Evolutionary conservation across 257 asterid species (phyloP).

Genomic region (Solanum etuberosum): DNA sequence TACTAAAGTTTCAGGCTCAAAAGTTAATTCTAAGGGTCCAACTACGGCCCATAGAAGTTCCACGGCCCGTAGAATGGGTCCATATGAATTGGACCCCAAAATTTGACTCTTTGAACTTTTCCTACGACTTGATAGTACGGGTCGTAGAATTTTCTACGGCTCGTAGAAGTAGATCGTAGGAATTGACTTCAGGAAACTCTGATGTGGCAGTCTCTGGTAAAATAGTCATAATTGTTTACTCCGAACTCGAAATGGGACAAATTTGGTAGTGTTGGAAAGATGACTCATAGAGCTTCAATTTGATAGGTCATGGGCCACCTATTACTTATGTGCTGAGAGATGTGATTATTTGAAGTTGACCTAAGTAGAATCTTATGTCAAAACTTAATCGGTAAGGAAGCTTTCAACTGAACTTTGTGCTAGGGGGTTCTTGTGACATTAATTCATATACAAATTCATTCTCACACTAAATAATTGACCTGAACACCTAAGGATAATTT

Average conservation of each 20-base stretch:
- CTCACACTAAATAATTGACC: no score
- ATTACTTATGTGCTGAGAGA: no score
- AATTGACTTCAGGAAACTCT: not conserved
- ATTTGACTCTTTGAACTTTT: not conserved
- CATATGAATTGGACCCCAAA: not conserved
- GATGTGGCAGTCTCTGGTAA: not conserved
- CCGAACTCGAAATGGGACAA: not conserved
- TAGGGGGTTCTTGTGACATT: no score
- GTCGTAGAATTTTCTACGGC: not conserved
- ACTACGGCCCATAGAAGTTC: not conserved
- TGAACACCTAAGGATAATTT: no score
- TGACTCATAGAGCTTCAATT: not conserved
- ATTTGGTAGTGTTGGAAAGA: not conserved
- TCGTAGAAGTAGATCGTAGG: not conserved
- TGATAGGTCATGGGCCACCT: not conserved
- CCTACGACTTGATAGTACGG: not conserved
- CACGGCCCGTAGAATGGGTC: not conserved
- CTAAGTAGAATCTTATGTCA: no score
- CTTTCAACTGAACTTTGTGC: no score
- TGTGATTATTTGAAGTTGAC: no score
- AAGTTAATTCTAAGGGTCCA: not conserved
- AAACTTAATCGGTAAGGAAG: no score
- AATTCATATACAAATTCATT: no score
- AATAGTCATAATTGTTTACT: not conserved
- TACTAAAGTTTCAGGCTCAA: no score